A percentile compares a stretch with the other conserved stretches of the same genome.
Conservation (phyloP, 768 basidiomycete genomes). For the Tulasnella sp. region DNA sequence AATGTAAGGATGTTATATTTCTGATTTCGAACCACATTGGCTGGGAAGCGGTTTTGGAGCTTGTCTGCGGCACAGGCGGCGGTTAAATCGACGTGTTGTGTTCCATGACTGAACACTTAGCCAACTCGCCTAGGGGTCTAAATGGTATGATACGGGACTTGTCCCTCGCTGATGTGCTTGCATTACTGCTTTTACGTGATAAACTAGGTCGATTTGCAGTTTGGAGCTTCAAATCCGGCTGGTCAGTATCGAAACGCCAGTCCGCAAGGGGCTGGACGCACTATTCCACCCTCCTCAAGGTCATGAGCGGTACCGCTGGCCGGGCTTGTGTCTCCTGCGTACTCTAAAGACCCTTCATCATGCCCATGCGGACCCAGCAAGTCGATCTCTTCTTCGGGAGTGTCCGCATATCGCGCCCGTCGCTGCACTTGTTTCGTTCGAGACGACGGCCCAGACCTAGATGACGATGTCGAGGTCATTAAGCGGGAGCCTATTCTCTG, state of each 20-base stretch:
- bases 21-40: slow-evolving; percentile 92
- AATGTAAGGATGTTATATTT: slow-evolving; percentile 98
- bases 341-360: background rate
- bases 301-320: background rate
- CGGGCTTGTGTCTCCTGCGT: background rate
- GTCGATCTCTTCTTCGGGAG: slow-evolving; percentile 15
- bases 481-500: too few relatives aligned
- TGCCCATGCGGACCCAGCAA: background rate
- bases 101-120: background rate
- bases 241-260: too few relatives aligned
- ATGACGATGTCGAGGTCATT: too few relatives aligned
- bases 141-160: slow-evolving; percentile 71
- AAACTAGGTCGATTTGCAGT: background rate
- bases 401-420: slow-evolving; percentile 7
- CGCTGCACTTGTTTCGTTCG: background rate
- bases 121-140: slow-evolving; percentile 46
- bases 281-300: background rate
- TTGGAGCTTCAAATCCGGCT: too few relatives aligned
- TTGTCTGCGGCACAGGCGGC: slow-evolving; percentile 46
- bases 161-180: slow-evolving; percentile 35
- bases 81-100: background rate
- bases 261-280: background rate
- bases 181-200: background rate
- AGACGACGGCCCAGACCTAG: too few relatives aligned
- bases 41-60: slow-evolving; percentile 56